Conservation (phyloP, 495 filamentous ascomycete genomes). For the Lasiosphaeris hirsuta region DNA sequence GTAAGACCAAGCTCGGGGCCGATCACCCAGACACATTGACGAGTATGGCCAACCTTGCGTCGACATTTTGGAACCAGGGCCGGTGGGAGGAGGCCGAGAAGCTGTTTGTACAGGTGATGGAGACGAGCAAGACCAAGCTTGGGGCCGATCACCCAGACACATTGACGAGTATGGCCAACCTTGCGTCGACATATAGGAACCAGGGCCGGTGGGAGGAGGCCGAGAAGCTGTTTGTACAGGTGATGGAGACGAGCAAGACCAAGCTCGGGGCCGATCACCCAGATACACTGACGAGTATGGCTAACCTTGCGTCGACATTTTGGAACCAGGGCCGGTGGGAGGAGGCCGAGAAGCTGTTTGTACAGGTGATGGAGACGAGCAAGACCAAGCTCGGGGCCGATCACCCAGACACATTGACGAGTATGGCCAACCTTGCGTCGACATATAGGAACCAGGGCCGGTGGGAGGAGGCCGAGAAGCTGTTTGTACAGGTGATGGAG, state of each 20-base stretch:
- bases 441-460: slow-evolving; percentile 18
- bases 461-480: slow-evolving; percentile 16
- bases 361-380: neutral
- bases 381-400: slow-evolving; percentile 13
- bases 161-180: slow-evolving; percentile 13
- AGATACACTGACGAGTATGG: no score
- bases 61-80: neutral
- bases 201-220: no score
- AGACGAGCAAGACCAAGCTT: slow-evolving; percentile 25
- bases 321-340: no score
- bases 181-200: no score
- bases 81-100: slow-evolving; percentile 14
- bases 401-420: slow-evolving; percentile 10
- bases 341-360: no score
- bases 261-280: no score
- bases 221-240: no score
- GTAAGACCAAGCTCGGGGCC: no score
- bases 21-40: no score
- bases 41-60: no score
- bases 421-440: slow-evolving; percentile 13
- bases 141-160: slow-evolving; percentile 31
- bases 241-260: no score
- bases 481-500: slow-evolving; percentile 11
- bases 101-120: slow-evolving; percentile 13
- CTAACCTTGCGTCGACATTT: no score